Conservation (phyloP, 2,329 filamentous ascomycete genomes). For the Neofusicoccum laricinum region DNA sequence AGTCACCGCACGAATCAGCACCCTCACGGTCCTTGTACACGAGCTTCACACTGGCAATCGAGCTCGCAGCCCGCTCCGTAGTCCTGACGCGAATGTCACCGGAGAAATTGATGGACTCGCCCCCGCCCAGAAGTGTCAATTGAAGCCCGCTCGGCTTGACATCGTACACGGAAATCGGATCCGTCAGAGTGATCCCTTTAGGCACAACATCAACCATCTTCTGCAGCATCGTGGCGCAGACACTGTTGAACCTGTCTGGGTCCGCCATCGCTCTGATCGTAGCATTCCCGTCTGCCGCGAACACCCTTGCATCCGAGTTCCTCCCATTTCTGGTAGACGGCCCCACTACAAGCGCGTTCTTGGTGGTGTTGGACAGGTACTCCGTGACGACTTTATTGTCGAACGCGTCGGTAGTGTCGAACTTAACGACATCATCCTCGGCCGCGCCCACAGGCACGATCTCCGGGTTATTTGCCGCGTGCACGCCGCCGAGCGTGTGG, state of each 20-base stretch:
- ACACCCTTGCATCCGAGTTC: constrained; percentile 57
- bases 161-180: constrained; percentile 54
- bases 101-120: constrained; percentile 48
- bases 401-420: constrained; percentile 52
- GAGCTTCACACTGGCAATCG: constrained; percentile 49
- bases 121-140: constrained; percentile 52
- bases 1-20: constrained; percentile 46
- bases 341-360: constrained; percentile 56
- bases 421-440: constrained; percentile 43
- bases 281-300: constrained; percentile 53
- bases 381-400: constrained; percentile 59
- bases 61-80: constrained; percentile 40
- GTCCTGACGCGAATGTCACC: constrained; percentile 59
- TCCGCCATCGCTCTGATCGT: constrained; percentile 52
- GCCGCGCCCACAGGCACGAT: constrained; percentile 48
- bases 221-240: constrained; percentile 54
- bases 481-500: constrained; percentile 60
- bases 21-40: constrained; percentile 58
- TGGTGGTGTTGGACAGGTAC: constrained; percentile 54
- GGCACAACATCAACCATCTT: constrained; percentile 64
- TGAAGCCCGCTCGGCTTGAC: constrained; percentile 60
- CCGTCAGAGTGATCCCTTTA: constrained; percentile 48
- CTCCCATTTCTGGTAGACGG: constrained; percentile 44
- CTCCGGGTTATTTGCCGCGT: constrained; percentile 52
- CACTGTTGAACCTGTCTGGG: constrained; percentile 43